Evolutionary conservation across 2,329 filamentous ascomycete species (phyloP), one percentile per base, ranked within the genome.

Genomic region (Penicillium sp.): DNA sequence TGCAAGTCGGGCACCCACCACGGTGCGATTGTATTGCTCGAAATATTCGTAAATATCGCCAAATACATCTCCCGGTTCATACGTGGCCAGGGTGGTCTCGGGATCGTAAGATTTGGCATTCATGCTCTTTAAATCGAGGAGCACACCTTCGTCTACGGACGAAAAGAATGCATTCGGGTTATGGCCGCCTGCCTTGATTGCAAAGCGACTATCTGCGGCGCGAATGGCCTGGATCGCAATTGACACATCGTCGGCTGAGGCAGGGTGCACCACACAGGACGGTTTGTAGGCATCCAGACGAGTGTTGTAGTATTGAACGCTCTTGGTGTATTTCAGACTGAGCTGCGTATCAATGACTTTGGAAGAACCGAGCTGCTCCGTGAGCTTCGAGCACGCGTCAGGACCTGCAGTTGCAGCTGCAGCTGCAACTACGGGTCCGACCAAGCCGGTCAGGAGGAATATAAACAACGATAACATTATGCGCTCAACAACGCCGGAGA

Each of bases 301-400:
- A 1, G 51, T 45, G 23, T 55, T 59, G 51, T 51, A 58, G 32
- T 57, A 58, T 35, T 52, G 51, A 10, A 39, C 33, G 17, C 45
- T 54, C n/a, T 43, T 23, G 16, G 41, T 34, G 35, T 55, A 49
- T 27, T 48, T 34, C 11, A 42, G 30, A 32, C 42, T 45, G 17
- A 55, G 15, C 8, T 41, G 35, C 18, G 36, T 51, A 9, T 17
- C 46, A 25, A 33, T 30, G 13, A 54, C 44, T 38, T 52, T 53
- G n/a, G 44, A 37, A 0, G 48, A 47, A 32, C 41, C 46, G 9
- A 49, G 13, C 22, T 82, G 10, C 65, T 78, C 56, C 71, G 79
- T 34, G 84, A 85, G 62, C 39, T 26, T 70, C 48, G n/a, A 55
- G 42, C 25, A 73, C 16, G 48, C 48, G n/a, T n/a, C n/a, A n/a